These are phyloP conservation scores for Ophiognomonia clavigignenti-juglandacearum DNA, from an alignment of 2,329 filamentous ascomycete species.

Conservation along the genomic window DNA sequence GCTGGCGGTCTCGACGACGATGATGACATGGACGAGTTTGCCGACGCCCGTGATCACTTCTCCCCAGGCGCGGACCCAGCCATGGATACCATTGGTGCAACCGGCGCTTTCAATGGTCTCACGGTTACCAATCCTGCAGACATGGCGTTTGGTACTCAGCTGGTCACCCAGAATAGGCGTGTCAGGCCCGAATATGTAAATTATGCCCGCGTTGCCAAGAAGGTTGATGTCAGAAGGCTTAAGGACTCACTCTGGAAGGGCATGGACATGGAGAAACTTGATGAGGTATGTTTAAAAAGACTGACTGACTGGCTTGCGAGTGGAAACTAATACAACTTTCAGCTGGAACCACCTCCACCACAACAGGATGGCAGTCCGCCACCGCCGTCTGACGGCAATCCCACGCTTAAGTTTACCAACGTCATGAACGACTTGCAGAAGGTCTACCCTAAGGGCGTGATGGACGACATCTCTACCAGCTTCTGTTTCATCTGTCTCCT, in stretches of 20 bases:
- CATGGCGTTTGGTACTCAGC: slow-evolving; percentile 58
- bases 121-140: slow-evolving; percentile 39
- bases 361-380: slow-evolving; percentile 24
- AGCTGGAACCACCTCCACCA: slow-evolving; percentile 30
- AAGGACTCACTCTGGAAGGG: slow-evolving; percentile 69
- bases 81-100: slow-evolving; percentile 43
- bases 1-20: slow-evolving; percentile 65
- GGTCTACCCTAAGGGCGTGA: slow-evolving; percentile 79
- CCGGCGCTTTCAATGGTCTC: slow-evolving; percentile 38
- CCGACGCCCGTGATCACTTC: slow-evolving; percentile 75
- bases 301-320: not conserved
- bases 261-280: slow-evolving; percentile 51
- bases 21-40: slow-evolving; percentile 61
- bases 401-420: slow-evolving; percentile 74
- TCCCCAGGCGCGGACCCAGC: slow-evolving; percentile 54
- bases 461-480: slow-evolving; percentile 93
- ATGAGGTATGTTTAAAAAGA: slow-evolving; percentile 37
- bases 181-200: slow-evolving; percentile 65
- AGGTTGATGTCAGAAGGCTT: slow-evolving; percentile 63
- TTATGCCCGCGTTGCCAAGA: slow-evolving; percentile 66
- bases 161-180: slow-evolving; percentile 60
- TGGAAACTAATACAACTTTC: not conserved
- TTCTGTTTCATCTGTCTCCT: slow-evolving; percentile 90
- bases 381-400: slow-evolving; percentile 36
- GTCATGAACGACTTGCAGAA: slow-evolving; percentile 85